Base-by-base conservation (phyloP, 225 moss, liverwort and hornwort genomes). In the Pseudoscleropodium purum region DNA sequence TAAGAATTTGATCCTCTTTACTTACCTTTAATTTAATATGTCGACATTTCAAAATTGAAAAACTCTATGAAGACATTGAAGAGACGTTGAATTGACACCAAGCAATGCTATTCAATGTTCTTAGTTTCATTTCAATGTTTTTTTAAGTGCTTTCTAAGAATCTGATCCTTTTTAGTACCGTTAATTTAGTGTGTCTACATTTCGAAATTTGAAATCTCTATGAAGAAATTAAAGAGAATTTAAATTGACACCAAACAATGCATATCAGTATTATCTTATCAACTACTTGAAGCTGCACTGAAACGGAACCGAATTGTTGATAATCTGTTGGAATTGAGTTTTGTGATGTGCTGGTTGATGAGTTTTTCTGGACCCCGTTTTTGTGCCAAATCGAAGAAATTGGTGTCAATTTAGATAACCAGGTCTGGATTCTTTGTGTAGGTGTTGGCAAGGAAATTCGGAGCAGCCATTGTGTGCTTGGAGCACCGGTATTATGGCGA, bases 401-500 rank as follows among this genome's bases (percentile, higher is more conserved):
- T 76, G 36, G 29, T 41, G 7, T 66, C 19, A 62, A 61, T 36
- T 79, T n/a, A 85, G 51, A 77, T n/a, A 59, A 56, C 37, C 13
- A 23, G 57, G 34, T 56, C 36, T 52, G 25, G 39, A 37, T 89
- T 66, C 6, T 60, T 70, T 86, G 10, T 66, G 33, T n/a, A 97
- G 97, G 97, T 96, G 78, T 92, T 99, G 63, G 99, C 99, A 37
- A 93, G 94, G 82, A 88, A 97, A 82, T 99, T 96, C 81, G 97
- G 97, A 74, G 99, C 99, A 66, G 97, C 97, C 85, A 76, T 99
- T 69, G 95, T 97, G 34, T 91, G 94, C 84, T 84, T 99, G 92
- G 99, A 99, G 94, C 99, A 99, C 87, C 92, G 99, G 21, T 99
- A 99, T 68, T 99, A 97, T 83, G 99, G 99, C 64, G 96, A 97